Base-by-base conservation (phyloP, 1,284 basidiomycete genomes). In the Abortiporus biennis region DNA sequence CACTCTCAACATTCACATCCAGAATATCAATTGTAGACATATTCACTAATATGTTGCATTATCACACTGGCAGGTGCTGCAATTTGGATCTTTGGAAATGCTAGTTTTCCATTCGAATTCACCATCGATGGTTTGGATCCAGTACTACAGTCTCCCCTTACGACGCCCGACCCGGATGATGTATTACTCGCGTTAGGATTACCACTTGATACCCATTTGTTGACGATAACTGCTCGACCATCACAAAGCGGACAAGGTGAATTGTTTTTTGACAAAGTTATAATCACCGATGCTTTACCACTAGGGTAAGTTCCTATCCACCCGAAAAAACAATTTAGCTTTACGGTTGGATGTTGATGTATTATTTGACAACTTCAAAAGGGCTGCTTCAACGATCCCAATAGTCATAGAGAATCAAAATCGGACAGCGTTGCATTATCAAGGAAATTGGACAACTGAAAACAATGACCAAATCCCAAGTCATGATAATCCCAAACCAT, bases 391-490 rank as follows among this genome's bases (percentile, higher is more conserved):
- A 8, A 8, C n/a, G 9, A 29, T 29, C 27, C 27, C 27, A n/a
- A 8, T 27, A 24, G 4, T 4, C 4, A 9, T 16, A 15, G 37
- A 38, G 13, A 38, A 38, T 17, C 25, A 19, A n/a, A 29, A 38
- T 27, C n/a, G 11, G n/a, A 38, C 22, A 6, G 24, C 21, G 5
- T 9, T 38, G 12, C 37, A 38, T n/a, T 38, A 38, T 16, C 6
- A 23, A 9, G 37, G 37, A 12, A 12, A 4, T n/a, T 38, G 37
- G 37, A 27, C n/a, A n/a, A 38, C 20, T 24, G 17, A 38, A 16
- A 8, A 15, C 6, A 24, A 38, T 24, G 37, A 21, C 11, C 37
- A 38, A 5, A 24, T 38, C 37, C 37, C 37, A 13, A 38, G 29
- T 38, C 27, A n/a, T 9, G 27, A 8, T 9, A 9, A 8, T 9